phyloP scores from a whole-genome alignment of 805 yeast genomes.

The Suhomyces kilbournensis region DNA sequence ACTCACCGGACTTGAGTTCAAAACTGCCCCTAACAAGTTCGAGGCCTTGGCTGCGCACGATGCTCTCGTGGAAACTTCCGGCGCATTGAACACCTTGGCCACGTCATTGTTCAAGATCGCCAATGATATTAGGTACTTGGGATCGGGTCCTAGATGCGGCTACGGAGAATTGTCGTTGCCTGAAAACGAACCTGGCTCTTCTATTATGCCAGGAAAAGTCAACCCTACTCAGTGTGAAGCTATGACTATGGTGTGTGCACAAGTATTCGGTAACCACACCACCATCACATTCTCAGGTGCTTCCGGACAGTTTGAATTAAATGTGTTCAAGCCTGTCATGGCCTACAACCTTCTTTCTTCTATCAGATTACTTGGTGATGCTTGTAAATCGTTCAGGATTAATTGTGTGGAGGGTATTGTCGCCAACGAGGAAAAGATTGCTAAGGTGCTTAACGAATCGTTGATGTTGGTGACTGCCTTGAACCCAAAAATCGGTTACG shows the following conservation, averaged over 20 bases:
- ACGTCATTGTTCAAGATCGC: conserved; percentile 38
- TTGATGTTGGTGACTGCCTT: conserved; percentile 42
- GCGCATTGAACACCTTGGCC: conserved; percentile 39
- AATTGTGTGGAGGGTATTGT: conserved; percentile 38
- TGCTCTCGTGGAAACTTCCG: conserved; percentile 40
- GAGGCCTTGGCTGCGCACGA: conserved; percentile 43
- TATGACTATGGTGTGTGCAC: conserved; percentile 39
- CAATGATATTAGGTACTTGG: conserved; percentile 39
- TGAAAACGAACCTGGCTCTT: conserved; percentile 40
- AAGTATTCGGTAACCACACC: conserved; percentile 39
- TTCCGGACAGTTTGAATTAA: conserved; percentile 39
- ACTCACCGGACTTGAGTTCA: conserved; percentile 30
- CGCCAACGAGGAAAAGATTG: conserved; percentile 36
- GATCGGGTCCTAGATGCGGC: conserved; percentile 41
- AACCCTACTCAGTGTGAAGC: conserved; percentile 43
- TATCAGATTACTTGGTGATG: conserved; percentile 34
- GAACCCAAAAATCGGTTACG: conserved; percentile 41
- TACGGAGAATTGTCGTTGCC: conserved; percentile 40
- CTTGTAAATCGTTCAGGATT: conserved; percentile 31
- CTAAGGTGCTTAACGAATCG: conserved; percentile 35
- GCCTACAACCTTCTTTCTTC: conserved; percentile 35
- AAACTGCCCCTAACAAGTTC: conserved; percentile 40
- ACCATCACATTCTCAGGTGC: conserved; percentile 40
- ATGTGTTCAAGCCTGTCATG: conserved; percentile 41
- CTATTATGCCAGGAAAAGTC: conserved; percentile 43